Percentiles rank a stretch among this genome's conserved stretches.
phyloP scores from a whole-genome alignment of 768 basidiomycete genomes.

The Amanita rubescens region DNA sequence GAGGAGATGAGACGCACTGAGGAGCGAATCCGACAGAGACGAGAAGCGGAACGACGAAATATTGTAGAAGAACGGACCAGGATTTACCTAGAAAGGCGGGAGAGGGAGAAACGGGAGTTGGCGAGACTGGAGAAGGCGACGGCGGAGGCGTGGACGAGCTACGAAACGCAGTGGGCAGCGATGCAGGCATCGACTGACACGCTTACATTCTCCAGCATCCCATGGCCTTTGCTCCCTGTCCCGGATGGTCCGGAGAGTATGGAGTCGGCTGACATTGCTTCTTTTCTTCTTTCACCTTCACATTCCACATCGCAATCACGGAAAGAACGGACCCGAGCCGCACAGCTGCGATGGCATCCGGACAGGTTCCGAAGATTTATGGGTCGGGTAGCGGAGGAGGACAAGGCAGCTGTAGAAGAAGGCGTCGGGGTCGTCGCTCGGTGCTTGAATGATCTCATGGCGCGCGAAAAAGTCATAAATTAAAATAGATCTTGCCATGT shows the following conservation, averaged over 20 bases:
- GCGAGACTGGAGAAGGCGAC: slow-evolving; percentile 33
- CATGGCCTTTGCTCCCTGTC: slow-evolving; percentile 55
- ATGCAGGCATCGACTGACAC: slow-evolving; percentile 37
- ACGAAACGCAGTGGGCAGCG: slow-evolving; percentile 61
- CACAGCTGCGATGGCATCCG: slow-evolving; percentile 75
- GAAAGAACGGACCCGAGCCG: slow-evolving; percentile 60
- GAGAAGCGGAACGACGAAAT: slow-evolving; percentile 39
- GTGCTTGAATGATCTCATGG: slow-evolving; percentile 62
- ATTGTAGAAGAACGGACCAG: slow-evolving; percentile 41
- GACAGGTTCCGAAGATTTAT: slow-evolving; percentile 63
- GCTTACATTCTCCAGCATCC: slow-evolving; percentile 55
- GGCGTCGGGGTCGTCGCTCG: slow-evolving; percentile 60
- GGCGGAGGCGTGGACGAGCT: slow-evolving; percentile 50
- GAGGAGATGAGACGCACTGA: slow-evolving; percentile 53
- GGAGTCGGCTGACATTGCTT: slow-evolving; percentile 41
- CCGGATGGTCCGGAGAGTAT: slow-evolving; percentile 45
- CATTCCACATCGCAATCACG: slow-evolving; percentile 53
- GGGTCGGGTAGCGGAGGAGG: slow-evolving; percentile 41
- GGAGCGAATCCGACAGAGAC: slow-evolving; percentile 39
- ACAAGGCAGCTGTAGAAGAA: slow-evolving; percentile 48
- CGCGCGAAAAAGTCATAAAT: slow-evolving; percentile 10
- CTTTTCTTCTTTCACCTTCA: slow-evolving; percentile 56
- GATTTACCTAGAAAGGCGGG: slow-evolving; percentile 28
- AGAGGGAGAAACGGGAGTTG: slow-evolving; percentile 38
- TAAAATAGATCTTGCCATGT: background rate